These are phyloP conservation scores for Rutstroemia sp. DNA, from an alignment of 2,329 filamentous ascomycete species.

Conservation along the genomic window DNA sequence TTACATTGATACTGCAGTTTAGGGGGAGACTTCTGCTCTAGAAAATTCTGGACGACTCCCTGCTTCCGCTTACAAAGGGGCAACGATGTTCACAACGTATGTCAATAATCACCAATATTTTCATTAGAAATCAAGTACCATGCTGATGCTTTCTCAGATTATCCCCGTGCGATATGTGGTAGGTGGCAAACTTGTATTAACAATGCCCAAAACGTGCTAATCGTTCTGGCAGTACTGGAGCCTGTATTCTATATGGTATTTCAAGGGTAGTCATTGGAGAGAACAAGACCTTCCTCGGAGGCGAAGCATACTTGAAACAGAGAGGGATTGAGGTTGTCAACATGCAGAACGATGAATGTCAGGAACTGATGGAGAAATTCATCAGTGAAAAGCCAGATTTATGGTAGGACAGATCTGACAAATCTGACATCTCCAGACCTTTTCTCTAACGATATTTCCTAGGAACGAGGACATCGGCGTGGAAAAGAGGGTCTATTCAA, in stretches of 20 bases:
- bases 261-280: slow-evolving; percentile 69
- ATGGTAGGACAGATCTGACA: slow-evolving; percentile 42
- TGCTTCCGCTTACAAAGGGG: slow-evolving; percentile 58
- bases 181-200: slow-evolving; percentile 27
- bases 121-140: not conserved
- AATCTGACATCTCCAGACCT: not conserved
- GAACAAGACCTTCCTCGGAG: slow-evolving; percentile 63
- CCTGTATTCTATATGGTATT: slow-evolving; percentile 70
- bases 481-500: slow-evolving; percentile 36
- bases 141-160: slow-evolving; percentile 31
- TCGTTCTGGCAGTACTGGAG: slow-evolving; percentile 47
- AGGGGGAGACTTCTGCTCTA: slow-evolving; percentile 72
- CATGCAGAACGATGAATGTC: slow-evolving; percentile 56
- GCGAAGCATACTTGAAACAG: slow-evolving; percentile 61
- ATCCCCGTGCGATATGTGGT: slow-evolving; percentile 71
- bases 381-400: slow-evolving; percentile 65
- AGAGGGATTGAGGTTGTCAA: slow-evolving; percentile 69
- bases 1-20: not conserved
- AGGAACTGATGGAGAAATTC: slow-evolving; percentile 63
- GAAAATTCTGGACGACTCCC: slow-evolving; percentile 67
- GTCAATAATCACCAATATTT: not conserved
- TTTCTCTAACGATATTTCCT: not conserved
- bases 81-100: slow-evolving; percentile 73
- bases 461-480: slow-evolving; percentile 55
- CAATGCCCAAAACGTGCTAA: not conserved